These are phyloP conservation scores for Neocucurbitaria cava DNA, from an alignment of 2,329 filamentous ascomycete species.

Conservation along the genomic window DNA sequence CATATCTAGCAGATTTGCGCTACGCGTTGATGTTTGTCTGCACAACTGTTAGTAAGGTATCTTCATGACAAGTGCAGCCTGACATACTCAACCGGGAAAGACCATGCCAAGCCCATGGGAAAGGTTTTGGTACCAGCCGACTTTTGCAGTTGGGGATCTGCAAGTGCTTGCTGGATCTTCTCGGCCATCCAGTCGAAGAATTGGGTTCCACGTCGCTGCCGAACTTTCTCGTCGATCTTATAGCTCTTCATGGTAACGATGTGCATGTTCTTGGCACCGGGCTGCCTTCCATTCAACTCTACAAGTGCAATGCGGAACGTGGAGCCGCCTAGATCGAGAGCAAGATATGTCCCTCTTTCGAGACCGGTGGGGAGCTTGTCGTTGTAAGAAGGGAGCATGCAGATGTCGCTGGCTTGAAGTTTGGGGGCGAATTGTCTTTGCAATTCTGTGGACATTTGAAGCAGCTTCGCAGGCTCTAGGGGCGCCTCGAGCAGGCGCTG, in stretches of 20 bases:
- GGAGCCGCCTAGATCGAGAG: constrained; percentile 71
- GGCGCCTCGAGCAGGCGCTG: constrained; percentile 54
- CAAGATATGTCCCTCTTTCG: constrained; percentile 66
- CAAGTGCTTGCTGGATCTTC: constrained; percentile 63
- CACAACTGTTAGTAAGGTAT: constrained; percentile 18
- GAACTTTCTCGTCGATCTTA: constrained; percentile 63
- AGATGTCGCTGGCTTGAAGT: constrained; percentile 63
- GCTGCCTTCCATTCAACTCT: constrained; percentile 58
- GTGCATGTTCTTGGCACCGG: constrained; percentile 57
- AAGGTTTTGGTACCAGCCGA: constrained; percentile 52
- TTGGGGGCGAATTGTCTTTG: constrained; percentile 62
- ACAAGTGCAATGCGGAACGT: constrained; percentile 69
- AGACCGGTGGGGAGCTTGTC: constrained; percentile 65
- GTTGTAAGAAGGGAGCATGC: constrained; percentile 72
- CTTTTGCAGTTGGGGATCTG: constrained; percentile 47
- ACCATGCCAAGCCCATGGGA: constrained; percentile 69
- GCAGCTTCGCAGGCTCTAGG: constrained; percentile 49
- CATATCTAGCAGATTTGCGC: constrained; percentile 66
- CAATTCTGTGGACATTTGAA: constrained; percentile 54
- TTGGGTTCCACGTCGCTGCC: constrained; percentile 60
- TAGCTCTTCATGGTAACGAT: constrained; percentile 63
- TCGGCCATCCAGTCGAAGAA: constrained; percentile 74
- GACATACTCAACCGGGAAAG: constrained; percentile 66
- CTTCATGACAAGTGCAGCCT: neutral
- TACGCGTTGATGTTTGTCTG: constrained; percentile 65